Evolutionary conservation across 495 filamentous ascomycete species (phyloP).

Genomic region (Pyronema domesticum): DNA sequence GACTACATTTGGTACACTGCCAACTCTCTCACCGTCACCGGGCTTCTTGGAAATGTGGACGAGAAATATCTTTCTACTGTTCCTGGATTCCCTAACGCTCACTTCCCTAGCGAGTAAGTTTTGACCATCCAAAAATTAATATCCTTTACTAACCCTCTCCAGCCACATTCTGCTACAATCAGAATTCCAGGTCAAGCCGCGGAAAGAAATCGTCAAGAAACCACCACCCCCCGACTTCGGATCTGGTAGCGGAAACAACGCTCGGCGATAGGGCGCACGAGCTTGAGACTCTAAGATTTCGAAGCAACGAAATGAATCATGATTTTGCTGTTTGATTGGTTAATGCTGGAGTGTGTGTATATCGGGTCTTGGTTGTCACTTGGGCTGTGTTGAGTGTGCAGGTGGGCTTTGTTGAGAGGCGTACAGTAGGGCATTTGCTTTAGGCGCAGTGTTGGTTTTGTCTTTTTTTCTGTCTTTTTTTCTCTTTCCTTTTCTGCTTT

Average conservation of each 20-base stretch:
- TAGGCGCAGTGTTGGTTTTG: background rate
- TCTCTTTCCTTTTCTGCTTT: background rate
- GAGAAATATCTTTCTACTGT: slow-evolving; percentile 74
- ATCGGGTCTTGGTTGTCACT: background rate
- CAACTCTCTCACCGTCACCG: slow-evolving; percentile 73
- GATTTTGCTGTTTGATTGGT: background rate
- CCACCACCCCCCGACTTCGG: slow-evolving; percentile 24
- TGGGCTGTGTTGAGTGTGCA: background rate
- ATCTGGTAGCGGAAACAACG: background rate
- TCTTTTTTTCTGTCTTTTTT: background rate
- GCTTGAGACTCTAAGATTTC: background rate
- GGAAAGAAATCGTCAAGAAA: slow-evolving; percentile 65
- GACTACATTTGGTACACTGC: slow-evolving; percentile 97
- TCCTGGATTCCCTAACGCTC: slow-evolving; percentile 89
- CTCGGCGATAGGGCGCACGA: no score
- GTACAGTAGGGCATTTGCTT: slow-evolving; percentile 6
- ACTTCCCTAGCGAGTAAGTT: slow-evolving; percentile 72
- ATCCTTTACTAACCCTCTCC: slow-evolving; percentile 6
- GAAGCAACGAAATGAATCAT: background rate
- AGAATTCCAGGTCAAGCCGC: slow-evolving; percentile 75
- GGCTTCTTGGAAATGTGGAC: slow-evolving; percentile 78
- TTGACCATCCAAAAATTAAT: background rate
- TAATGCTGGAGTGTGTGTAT: background rate
- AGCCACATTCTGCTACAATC: slow-evolving; percentile 74
- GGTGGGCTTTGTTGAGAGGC: background rate